Evolutionary conservation across 1,284 basidiomycete genomes (phyloP), one percentile per base, ranked within the genome.

Genomic region (Cronartium quercuum): DNA sequence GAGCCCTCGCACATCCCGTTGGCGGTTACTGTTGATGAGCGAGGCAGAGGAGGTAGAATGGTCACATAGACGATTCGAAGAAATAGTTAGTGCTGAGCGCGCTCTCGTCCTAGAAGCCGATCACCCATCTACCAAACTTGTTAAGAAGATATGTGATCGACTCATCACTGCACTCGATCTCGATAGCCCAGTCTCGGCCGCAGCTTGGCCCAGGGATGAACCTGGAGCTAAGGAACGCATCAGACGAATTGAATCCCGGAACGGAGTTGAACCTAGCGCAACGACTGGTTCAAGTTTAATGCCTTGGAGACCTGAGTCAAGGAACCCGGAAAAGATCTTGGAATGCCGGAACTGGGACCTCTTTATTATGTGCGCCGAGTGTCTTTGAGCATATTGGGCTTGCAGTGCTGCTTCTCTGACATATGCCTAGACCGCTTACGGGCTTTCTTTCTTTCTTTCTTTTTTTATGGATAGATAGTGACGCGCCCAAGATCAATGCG

Each of bases 1-100:
- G 79, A 81, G 81, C 63, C 83, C 83, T 3, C 77, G 81, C 15
- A 85, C 84, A 0, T 80, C 82, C 3, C 77, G 85, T 69, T 86
- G 85, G 85, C 78, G 85, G n/a, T 77, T 86, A 38, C 77, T 86
- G 24, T 78, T 86, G 63, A 85, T 86, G 84, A 82, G 81, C 2
- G 84, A 85, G 76, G 73, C 80, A 51, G 85, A 86, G 76, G 85
- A 85, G 78, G 79, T 84, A 75, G 82, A 83, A 37, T 85, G 85
- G 85, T 82, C 83, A 2, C 80, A 82, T 34, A 78, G 83, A 47
- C 82, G 84, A 83, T 84, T 75, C 73, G 83, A 77, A n/a, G 41
- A 63, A 10, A 24, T 41, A 29, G 13, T 66, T 10, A 35, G 12
- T 44, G 12, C 44, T 24, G n/a, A 41, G 35, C 24, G 40, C 18